A percentile compares a stretch with the other conserved stretches of the same genome.
phyloP scores from a whole-genome alignment of 345 rosid genomes.

The Linum usitatissimum region DNA sequence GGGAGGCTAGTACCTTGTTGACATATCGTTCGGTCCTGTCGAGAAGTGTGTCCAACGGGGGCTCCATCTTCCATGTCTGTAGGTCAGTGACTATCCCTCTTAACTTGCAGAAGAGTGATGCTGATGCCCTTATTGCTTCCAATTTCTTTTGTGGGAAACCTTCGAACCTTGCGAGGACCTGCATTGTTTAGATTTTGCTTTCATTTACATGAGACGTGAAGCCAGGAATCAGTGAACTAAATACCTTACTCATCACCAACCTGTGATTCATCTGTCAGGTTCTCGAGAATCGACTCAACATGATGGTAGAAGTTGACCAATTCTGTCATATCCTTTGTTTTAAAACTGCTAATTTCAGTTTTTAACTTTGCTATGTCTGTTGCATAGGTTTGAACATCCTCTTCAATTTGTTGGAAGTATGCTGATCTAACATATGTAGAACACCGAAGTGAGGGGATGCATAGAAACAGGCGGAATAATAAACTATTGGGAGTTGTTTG shows the following conservation, averaged over 20 bases:
- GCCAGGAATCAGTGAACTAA: too few relatives aligned
- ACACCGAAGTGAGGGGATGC: background rate
- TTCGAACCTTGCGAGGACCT: constrained; percentile 86
- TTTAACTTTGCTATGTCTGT: constrained; percentile 46
- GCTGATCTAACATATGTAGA: constrained; percentile 46
- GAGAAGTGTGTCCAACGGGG: constrained; percentile 59
- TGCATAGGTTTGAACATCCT: constrained; percentile 55
- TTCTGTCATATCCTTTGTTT: constrained; percentile 69
- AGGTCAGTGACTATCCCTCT: constrained; percentile 43
- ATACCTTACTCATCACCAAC: constrained; percentile 18
- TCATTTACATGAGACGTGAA: too few relatives aligned
- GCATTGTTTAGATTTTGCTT: background rate
- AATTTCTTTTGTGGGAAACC: constrained; percentile 82
- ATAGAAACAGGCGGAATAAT: background rate
- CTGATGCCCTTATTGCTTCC: constrained; percentile 69
- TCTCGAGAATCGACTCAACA: constrained; percentile 72
- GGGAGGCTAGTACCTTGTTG: constrained; percentile 39
- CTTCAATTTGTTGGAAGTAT: constrained; percentile 82
- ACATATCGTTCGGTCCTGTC: constrained; percentile 75
- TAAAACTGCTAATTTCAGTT: constrained; percentile 41
- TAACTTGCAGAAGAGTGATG: constrained; percentile 49
- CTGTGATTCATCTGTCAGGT: constrained; percentile 85
- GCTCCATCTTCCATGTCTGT: constrained; percentile 47
- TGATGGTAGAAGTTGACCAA: constrained; percentile 57
- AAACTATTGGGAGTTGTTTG: background rate